phyloP scores from a whole-genome alignment of 2,329 filamentous ascomycete genomes.

The Aspergillus udagawae region DNA sequence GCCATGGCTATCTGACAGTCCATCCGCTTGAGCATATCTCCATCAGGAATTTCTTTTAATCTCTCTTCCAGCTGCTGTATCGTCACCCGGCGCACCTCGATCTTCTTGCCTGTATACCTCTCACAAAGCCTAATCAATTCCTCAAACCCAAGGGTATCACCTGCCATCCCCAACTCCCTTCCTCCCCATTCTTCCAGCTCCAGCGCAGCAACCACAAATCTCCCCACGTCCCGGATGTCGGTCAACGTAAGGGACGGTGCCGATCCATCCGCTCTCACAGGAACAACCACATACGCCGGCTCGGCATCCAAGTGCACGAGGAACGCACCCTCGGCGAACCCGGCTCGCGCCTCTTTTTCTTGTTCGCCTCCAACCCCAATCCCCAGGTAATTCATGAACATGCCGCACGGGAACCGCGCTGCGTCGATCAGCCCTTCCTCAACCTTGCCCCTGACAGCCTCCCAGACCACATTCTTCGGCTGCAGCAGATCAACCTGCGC shows the following conservation, averaged over 20 bases:
- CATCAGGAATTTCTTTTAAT: not conserved
- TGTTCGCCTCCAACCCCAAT: slow-evolving; percentile 14
- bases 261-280: slow-evolving; percentile 18
- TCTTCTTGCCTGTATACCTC: slow-evolving; percentile 11
- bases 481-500: slow-evolving; percentile 18
- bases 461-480: slow-evolving; percentile 21
- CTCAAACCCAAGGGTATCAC: slow-evolving; percentile 24
- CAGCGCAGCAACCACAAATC: slow-evolving; percentile 29
- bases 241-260: slow-evolving; percentile 27
- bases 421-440: slow-evolving; percentile 20
- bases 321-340: slow-evolving; percentile 2
- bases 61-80: not conserved
- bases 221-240: slow-evolving; percentile 27
- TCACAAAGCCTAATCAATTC: slow-evolving; percentile 22
- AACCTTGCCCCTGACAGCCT: slow-evolving; percentile 21
- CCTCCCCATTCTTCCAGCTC: slow-evolving; percentile 22
- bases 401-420: slow-evolving; percentile 27
- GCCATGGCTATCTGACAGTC: slow-evolving; percentile 10
- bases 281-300: slow-evolving; percentile 21
- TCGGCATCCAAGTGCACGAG: slow-evolving; percentile 18
- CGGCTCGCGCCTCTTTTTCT: not conserved
- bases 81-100: slow-evolving; percentile 5
- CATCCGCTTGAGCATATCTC: slow-evolving; percentile 3
- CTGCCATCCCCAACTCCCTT: slow-evolving; percentile 30
- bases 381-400: slow-evolving; percentile 36